Base-by-base conservation (phyloP, 768 basidiomycete genomes). In the Russula dissimulans region DNA sequence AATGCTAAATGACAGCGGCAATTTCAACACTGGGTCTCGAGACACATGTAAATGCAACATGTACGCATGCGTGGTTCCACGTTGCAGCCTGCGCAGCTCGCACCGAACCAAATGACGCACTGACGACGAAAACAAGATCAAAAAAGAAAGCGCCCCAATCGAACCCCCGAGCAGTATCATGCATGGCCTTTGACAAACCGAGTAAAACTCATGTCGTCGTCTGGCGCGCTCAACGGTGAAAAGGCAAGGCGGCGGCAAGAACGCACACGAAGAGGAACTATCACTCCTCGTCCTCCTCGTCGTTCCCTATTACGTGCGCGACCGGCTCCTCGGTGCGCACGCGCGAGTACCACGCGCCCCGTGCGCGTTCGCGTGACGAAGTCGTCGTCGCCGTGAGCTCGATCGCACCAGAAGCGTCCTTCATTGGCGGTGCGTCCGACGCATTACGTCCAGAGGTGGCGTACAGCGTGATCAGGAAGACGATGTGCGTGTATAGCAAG, bases 391-490 rank as follows among this genome's bases (percentile, higher is more conserved):
- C 66, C 61, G 65, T 67, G 63, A 82, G 66, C 68, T 81, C 78
- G 61, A 83, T 82, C 32, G 62, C 72, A 49, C 73, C 74, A 14
- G 71, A 62, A 7, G 61, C 64, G 50, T 67, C 34, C 7, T 49
- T 50, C 8, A 22, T 54, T 22, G 63, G 22, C 10, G 64, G 57
- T 4, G 64, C 55, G n/a, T 69, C 61, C 4, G 73, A 52, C 2
- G 80, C 80, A 61, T 87, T 85, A 32, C 78, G 79, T 3, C 86
- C 86, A 15, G 80, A 81, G 0, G 79, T 82, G 6, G 78, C 66
- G 69, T 87, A 91, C 1, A 91, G 74, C 64, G 86, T 79, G 66
- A 92, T 77, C 53, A 95, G 79, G 67, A 80, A 78, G 29, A 86
- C 75, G 52, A 87, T 82, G 67, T 88, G 79, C 6, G 85, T 76